Base-by-base conservation (phyloP, 73 alveolate species). In the Paramecium caudatum region DNA sequence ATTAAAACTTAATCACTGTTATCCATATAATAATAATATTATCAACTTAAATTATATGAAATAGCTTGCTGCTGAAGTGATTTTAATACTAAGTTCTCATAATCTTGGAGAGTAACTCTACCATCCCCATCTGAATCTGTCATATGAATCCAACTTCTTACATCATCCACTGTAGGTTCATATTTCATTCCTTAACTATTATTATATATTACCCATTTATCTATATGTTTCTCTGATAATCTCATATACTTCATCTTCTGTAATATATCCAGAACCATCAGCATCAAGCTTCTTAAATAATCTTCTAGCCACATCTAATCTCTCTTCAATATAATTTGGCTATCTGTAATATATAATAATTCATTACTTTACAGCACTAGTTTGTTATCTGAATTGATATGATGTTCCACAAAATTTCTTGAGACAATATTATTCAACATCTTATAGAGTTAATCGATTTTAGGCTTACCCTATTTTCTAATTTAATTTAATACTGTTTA, bases 121-220 rank as follows among this genome's bases (percentile, higher is more conserved):
- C 92, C 92, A 85, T 85, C 83, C 13, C 83, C 69, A 85, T 85
- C 92, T 25, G 81, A 48, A 63, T 85, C 92, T 19, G 92, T 78
- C 92, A 85, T 85, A 6, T 85, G 70, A 9, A 85, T 61, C 92
- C 92, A 85, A 69, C 82, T 85, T 62, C 92, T 62, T 21, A 85
- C 92, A 63, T 85, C 92, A 85, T 85, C 92, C 16, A 65, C 63
- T 13, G 92, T 85, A 4, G 92, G 92, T 43, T 78, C 83, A 62
- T 62, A 85, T 41, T 61, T 85, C 43, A 85, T 85, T 0, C 82
- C 82, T 63, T 10, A 0, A 63, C 5, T 13, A 0, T 0, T 0
- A 32, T 33, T 32, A 8, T 12, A 9, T 23, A 0, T 27, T 63
- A 63, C 92, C 92, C 69, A 85, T 85, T 17, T 55, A 37, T 85